Evolutionary conservation across 148 eudicot genomes (phyloP).

Genomic region (Dysphania ambrosioides): DNA sequence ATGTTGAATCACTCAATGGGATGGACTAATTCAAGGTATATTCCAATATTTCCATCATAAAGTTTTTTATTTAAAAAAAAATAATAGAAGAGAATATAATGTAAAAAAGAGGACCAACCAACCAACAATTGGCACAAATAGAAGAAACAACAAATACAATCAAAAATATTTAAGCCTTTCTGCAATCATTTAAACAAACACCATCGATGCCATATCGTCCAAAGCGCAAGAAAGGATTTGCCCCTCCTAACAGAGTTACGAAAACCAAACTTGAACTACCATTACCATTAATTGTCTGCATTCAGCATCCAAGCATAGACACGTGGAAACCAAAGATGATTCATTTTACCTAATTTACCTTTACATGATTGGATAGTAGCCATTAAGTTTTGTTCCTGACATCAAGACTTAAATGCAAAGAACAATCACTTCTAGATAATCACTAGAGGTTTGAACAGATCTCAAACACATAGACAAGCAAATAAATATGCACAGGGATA

Average conservation of each 20-base stretch:
- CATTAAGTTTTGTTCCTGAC: neutral
- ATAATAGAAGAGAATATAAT: neutral
- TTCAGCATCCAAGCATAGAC: neutral
- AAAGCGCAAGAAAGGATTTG: neutral
- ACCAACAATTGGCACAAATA: neutral
- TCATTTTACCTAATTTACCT: neutral
- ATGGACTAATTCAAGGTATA: too few species aligned
- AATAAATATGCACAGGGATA: neutral
- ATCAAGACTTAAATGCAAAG: neutral
- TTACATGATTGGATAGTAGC: neutral
- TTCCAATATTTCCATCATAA: too few species aligned
- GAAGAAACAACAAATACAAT: neutral
- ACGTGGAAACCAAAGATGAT: neutral
- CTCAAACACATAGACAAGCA: neutral
- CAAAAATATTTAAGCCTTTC: neutral
- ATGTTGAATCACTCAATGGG: too few species aligned
- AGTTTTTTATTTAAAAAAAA: too few species aligned
- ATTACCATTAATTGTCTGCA: neutral
- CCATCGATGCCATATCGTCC: neutral
- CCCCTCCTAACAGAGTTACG: neutral
- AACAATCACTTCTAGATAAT: conserved; percentile 4
- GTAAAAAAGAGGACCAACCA: neutral
- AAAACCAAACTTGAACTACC: neutral
- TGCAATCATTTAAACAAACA: neutral
- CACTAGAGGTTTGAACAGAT: too few species aligned